Base-by-base conservation (phyloP, 148 eudicot species). In the Agrostemma githago region DNA sequence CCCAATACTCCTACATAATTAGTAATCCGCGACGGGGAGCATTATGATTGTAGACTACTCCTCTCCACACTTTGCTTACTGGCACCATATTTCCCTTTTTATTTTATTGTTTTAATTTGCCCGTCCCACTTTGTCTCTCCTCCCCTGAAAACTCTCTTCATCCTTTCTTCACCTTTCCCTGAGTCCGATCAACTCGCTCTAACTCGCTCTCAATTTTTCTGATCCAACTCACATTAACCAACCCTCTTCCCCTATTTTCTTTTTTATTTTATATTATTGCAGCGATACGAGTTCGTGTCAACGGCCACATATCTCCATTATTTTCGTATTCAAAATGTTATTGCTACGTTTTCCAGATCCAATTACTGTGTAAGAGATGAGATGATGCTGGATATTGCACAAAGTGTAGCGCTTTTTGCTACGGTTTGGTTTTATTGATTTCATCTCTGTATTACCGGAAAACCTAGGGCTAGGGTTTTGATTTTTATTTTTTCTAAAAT, bases 401-500 rank as follows among this genome's bases (percentile, higher is more conserved):
- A 41, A 34, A 34, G 5, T 69, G 74, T 65, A 70, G 81, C 66
- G 64, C 10, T 41, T 62, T 79, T 9, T 4, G 39, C 10, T 71
- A 39, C 68, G 74, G 62, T 78, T 66, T 72, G 71, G 78, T 53
- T 66, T 42, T 62, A 43, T 75, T 58, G 3, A 4, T 42, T 57
- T 68, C 39, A 48, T 77, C 21, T 62, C 59, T 21, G 65, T 40
- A 15, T 63, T 56, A 39, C 68, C 60, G 38, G 5, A 64, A 56
- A 67, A 54, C 73, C 69, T 78, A 84, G 80, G 84, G 79, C 70
- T 81, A 84, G 84, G 82, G 80, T 81, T 81, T 76, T 73, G 17
- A 12, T 57, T 40, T 17, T 44, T 37, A 21, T 26, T 26, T 26
- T 26, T 26, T 26, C 1, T 26, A 26, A 26, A 26, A 26, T 26